Percentiles rank a stretch among this genome's conserved stretches.
These are phyloP conservation scores for Metschnikowia peoriensis DNA, from an alignment of 805 yeast species.

Conservation along the genomic window DNA sequence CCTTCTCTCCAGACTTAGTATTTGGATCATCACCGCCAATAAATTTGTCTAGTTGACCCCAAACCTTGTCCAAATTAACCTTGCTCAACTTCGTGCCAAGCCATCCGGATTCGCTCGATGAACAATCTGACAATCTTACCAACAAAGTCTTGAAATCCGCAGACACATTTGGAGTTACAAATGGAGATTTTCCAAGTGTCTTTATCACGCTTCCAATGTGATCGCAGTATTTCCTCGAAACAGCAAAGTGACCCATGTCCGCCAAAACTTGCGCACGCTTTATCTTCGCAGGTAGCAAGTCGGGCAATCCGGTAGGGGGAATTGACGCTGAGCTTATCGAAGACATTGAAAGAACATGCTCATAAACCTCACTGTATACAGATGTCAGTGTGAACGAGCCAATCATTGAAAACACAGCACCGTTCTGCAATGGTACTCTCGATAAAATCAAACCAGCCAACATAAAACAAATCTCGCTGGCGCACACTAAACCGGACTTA, in stretches of 20 bases:
- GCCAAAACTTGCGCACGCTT: slow-evolving; percentile 67
- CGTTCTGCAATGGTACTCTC: slow-evolving; percentile 21
- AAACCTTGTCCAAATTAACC: slow-evolving; percentile 73
- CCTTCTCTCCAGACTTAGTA: slow-evolving; percentile 41
- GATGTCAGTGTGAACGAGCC: slow-evolving; percentile 33
- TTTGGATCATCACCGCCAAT: slow-evolving; percentile 74
- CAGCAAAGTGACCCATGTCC: slow-evolving; percentile 58
- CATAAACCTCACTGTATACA: slow-evolving; percentile 69
- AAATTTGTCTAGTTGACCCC: slow-evolving; percentile 88
- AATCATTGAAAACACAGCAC: slow-evolving; percentile 37
- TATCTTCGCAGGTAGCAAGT: slow-evolving; percentile 58
- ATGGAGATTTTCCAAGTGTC: slow-evolving; percentile 31
- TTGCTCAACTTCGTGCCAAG: slow-evolving; percentile 54
- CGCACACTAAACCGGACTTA: slow-evolving; percentile 27
- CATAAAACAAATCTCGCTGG: slow-evolving; percentile 46
- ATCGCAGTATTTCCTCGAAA: slow-evolving; percentile 66
- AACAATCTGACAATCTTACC: slow-evolving; percentile 46
- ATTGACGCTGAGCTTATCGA: slow-evolving; percentile 25
- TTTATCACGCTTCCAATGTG: slow-evolving; percentile 35
- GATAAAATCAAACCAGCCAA: slow-evolving; percentile 48
- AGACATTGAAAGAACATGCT: slow-evolving; percentile 42
- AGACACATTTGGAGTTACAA: slow-evolving; percentile 22
- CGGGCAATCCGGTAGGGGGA: slow-evolving; percentile 45
- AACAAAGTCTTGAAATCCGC: slow-evolving; percentile 37
- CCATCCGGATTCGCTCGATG: slow-evolving; percentile 61